Percentiles rank a stretch among this genome's conserved stretches.
These are phyloP conservation scores for Hygrocybe punicea DNA, from an alignment of 768 basidiomycete genomes.

Conservation along the genomic window DNA sequence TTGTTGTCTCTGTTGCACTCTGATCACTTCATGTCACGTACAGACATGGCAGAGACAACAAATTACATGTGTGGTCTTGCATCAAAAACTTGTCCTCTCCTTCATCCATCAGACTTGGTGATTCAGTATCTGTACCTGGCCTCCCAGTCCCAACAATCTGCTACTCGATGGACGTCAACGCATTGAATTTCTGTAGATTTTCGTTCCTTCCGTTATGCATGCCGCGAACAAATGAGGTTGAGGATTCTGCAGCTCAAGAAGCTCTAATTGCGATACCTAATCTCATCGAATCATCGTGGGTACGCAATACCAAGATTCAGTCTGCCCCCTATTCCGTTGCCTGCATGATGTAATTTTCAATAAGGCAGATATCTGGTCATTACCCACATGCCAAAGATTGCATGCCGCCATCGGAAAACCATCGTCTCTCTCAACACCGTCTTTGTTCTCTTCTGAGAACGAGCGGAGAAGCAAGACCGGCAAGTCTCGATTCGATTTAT, in stretches of 20 bases:
- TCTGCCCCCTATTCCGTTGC: not conserved
- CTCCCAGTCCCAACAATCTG: constrained; percentile 48
- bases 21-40: constrained; percentile 4
- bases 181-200: constrained; percentile 91
- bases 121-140: constrained; percentile 53
- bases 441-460: constrained; percentile 42
- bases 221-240: constrained; percentile 1
- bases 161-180: constrained; percentile 84
- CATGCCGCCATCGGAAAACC: constrained; percentile 82
- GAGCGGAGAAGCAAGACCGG: constrained; percentile 58
- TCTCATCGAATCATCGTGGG: constrained; percentile 81
- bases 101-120: constrained; percentile 45
- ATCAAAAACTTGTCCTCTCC: constrained; percentile 41
- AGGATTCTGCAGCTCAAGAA: constrained; percentile 10
- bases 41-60: constrained; percentile 86
- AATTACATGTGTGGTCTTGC: constrained; percentile 70
- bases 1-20: not conserved
- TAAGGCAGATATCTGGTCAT: constrained; percentile 83
- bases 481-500: constrained; percentile 18
- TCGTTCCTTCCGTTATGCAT: constrained; percentile 48
- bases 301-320: constrained; percentile 30
- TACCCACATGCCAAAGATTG: constrained; percentile 64
- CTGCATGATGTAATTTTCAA: constrained; percentile 5
- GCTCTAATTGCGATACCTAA: constrained; percentile 82
- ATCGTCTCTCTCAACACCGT: constrained; percentile 25